A percentile compares a stretch with the other conserved stretches of the same genome.
Conservation (phyloP, 2,329 filamentous ascomycete genomes). For the Trichoderma lentiforme region DNA sequence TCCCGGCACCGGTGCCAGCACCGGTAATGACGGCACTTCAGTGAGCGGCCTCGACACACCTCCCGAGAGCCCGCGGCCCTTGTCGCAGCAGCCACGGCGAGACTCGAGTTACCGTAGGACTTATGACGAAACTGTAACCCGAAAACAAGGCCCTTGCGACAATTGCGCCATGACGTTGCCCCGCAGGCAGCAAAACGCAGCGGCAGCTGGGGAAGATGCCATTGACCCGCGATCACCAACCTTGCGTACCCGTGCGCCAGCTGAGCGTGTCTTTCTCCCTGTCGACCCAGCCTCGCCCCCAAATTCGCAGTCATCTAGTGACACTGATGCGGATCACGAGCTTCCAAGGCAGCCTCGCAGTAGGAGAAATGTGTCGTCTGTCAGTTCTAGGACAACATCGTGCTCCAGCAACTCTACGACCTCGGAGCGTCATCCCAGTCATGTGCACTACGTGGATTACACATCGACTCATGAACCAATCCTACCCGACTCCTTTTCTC, state of each 20-base stretch:
- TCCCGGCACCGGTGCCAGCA: conserved; percentile 29
- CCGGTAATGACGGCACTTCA: conserved; percentile 30
- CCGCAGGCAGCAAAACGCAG: conserved; percentile 30
- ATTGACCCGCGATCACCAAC: conserved; percentile 51
- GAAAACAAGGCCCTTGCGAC: conserved; percentile 61
- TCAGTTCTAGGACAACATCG: conserved; percentile 44
- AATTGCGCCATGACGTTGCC: conserved; percentile 67
- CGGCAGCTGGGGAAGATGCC: conserved; percentile 29
- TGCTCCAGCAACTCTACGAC: conserved; percentile 53
- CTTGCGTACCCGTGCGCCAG: conserved; percentile 58
- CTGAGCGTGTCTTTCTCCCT: conserved; percentile 54
- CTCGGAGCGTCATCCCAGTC: conserved; percentile 44
- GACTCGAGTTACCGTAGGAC: conserved; percentile 61
- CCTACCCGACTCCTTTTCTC: conserved; percentile 60
- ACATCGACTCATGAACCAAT: conserved; percentile 66
- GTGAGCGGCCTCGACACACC: conserved; percentile 50
- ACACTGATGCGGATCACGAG: conserved; percentile 52
- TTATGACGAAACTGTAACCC: conserved; percentile 63
- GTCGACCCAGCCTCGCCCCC: conserved; percentile 49
- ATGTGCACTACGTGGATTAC: conserved; percentile 65
- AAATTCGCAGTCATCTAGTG: conserved; percentile 50
- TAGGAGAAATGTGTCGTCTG: conserved; percentile 44
- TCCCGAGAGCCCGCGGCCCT: conserved; percentile 53
- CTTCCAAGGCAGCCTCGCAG: conserved; percentile 35
- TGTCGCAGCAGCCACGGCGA: conserved; percentile 41